Base-by-base conservation (phyloP, 2,329 filamentous ascomycete species). In the Alternaria burnsii region DNA sequence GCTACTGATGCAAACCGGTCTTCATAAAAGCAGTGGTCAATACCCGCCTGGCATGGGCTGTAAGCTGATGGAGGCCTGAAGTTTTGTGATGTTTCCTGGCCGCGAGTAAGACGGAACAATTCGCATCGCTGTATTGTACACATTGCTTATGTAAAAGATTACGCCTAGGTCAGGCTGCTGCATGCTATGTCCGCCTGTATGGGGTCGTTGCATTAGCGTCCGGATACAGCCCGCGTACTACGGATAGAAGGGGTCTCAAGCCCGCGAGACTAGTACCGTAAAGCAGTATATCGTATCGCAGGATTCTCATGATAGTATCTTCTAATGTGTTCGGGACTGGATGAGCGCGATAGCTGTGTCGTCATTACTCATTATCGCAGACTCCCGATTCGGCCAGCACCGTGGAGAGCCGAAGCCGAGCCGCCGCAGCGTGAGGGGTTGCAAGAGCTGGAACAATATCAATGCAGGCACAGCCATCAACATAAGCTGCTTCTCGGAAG, bases 341-440 rank as follows among this genome's bases (percentile, higher is more conserved):
- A 38, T 24, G 38, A 11, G n/a, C 4, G 26, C 41, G 40, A 43
- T 36, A 12, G 43, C n/a, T 46, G 47, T 26, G 46, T 50, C 32
- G 40, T 26, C 41, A 46, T 41, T 11, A 26, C 40, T 55, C 16
- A 10, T 18, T 18, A 30, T 42, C 28, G 44, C 5, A 9, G 20
- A n/a, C 24, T 2, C 8, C 32, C 24, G 3, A 47, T 32, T 42
- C 55, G 55, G 59, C 26, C 43, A 56, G 44, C 24, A 16, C 40
- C 42, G 59, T 20, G 59, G 59, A 63, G 60, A 63, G 60, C 60
- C 60, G 60, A 57, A 60, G 34, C 22, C 18, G 46, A n/a, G 30
- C 24, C 22, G 20, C 34, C 28, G 24, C 24, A 20, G 6, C 26
- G 1, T 36, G 18, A 18, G n/a, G 10, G 14, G 46, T 20, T 20